phyloP scores from a whole-genome alignment of 768 basidiomycete species.

The Tylopilus plumbeoviolaceoides region DNA sequence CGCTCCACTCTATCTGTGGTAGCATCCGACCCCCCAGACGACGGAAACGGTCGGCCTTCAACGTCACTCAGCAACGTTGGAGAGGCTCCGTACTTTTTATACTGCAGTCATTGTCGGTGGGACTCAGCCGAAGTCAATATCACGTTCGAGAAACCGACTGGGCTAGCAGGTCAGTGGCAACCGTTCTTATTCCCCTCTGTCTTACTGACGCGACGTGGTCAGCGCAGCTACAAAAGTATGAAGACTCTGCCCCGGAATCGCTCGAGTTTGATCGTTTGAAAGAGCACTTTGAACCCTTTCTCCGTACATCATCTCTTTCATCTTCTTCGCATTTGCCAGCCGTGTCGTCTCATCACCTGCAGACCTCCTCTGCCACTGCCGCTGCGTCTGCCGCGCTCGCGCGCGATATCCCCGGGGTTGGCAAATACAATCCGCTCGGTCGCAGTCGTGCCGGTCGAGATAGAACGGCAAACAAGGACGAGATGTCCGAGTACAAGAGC shows the following conservation, averaged over 20 bases:
- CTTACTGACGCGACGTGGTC: constrained; percentile 2
- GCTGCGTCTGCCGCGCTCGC: constrained; percentile 87
- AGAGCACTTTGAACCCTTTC: constrained; percentile 94
- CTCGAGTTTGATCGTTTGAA: constrained; percentile 92
- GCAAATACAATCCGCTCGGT: constrained; percentile 66
- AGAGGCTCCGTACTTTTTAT: constrained; percentile 87
- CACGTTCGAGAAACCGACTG: constrained; percentile 94
- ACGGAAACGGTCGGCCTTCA: constrained; percentile 52
- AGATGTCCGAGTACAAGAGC: constrained; percentile 73
- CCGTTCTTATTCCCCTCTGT: neutral
- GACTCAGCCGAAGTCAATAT: constrained; percentile 89
- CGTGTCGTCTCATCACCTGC: constrained; percentile 62
- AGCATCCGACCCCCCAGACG: constrained; percentile 76
- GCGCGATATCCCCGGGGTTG: constrained; percentile 80
- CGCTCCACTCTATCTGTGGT: constrained; percentile 86
- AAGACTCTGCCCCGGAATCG: constrained; percentile 80
- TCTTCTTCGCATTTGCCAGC: constrained; percentile 54
- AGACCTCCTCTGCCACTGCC: constrained; percentile 79
- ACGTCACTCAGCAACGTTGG: constrained; percentile 57
- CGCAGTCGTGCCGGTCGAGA: constrained; percentile 52
- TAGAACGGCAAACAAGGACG: constrained; percentile 65
- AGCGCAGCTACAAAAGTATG: constrained; percentile 90
- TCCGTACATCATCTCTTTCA: constrained; percentile 77
- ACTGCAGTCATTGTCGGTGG: constrained; percentile 93
- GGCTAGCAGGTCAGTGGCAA: constrained; percentile 71